Percentiles rank a stretch among this genome's conserved stretches.
These are phyloP conservation scores for Botrytis hyacinthi DNA, from an alignment of 2,329 filamentous ascomycete species.

Conservation along the genomic window DNA sequence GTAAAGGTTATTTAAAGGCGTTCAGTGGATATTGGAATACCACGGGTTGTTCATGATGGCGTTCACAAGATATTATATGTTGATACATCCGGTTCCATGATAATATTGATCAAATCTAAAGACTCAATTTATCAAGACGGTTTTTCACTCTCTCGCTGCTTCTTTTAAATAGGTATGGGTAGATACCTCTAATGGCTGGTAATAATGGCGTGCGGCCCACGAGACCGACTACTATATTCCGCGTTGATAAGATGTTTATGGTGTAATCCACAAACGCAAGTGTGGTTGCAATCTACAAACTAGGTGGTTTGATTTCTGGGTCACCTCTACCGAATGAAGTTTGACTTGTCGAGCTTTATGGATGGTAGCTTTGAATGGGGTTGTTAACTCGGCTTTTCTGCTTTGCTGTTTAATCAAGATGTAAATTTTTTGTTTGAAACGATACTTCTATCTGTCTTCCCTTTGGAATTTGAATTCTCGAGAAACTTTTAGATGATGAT, in stretches of 20 bases:
- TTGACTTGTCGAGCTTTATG: no score
- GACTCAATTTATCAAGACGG: background rate
- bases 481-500: no score
- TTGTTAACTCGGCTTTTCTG: no score
- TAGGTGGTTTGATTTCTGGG: background rate
- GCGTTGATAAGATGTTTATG: background rate
- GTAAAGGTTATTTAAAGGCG: background rate
- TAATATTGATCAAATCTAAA: background rate
- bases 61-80: constrained; percentile 7
- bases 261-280: background rate
- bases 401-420: no score
- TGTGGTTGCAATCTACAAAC: background rate
- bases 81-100: background rate
- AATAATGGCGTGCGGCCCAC: background rate
- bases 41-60: constrained; percentile 1
- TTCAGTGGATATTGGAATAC: constrained; percentile 17
- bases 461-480: no score
- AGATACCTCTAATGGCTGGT: background rate
- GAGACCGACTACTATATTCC: background rate
- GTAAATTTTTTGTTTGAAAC: no score
- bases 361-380: no score
- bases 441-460: no score
- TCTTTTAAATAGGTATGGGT: background rate
- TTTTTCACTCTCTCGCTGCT: background rate
- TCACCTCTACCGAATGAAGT: background rate